Evolutionary conservation across 2,329 filamentous ascomycete genomes (phyloP), one percentile per base, ranked within the genome.

Genomic region (Rutstroemia sp.): DNA sequence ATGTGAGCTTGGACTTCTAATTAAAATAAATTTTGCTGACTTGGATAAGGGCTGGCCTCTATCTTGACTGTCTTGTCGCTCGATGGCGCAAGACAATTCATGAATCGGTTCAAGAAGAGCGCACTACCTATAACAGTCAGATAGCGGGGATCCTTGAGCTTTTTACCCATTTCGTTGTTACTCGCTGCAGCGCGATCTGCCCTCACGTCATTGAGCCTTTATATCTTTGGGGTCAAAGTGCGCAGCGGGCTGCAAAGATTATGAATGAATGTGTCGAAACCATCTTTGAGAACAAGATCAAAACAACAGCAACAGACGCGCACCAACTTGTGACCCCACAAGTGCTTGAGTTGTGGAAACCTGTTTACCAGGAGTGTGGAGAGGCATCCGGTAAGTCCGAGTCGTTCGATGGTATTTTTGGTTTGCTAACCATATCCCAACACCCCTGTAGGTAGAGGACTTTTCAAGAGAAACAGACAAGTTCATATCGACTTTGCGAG

Each of bases 381-480:
- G 16, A 23, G 1, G 56, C 47, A 34, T 8, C 8, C n/a, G 59
- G 59, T 59, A 51, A 21, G 57, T 49, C 12, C 2, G 5, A 38
- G 10, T 16, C 7, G 7, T 25, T 16, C 19, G 3, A 34, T 53
- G 12, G 5, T 30, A 38, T 27, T 25, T 12, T 17, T 17, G 17
- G 38, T 40, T 17, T 44, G 19, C 51, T 7, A 34, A 36, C 16
- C 5, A 27, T 14, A 47, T 16, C 17, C 48, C 52, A 39, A 57
- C 23, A 34, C 12, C 19, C 16, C 16, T 47, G 9, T 7, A 60
- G 61, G 61, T 9, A 40, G 2, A 1, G 61, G 61, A 4, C 57
- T 51, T 30, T 61, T 49, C 19, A 21, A 50, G 7, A 36, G 57
- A 19, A 63, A 63, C 38, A 60, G 48, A n/a, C n/a, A 40, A 2